Conservation (phyloP, 441 rosid species). For the Breynia disticha region DNA sequence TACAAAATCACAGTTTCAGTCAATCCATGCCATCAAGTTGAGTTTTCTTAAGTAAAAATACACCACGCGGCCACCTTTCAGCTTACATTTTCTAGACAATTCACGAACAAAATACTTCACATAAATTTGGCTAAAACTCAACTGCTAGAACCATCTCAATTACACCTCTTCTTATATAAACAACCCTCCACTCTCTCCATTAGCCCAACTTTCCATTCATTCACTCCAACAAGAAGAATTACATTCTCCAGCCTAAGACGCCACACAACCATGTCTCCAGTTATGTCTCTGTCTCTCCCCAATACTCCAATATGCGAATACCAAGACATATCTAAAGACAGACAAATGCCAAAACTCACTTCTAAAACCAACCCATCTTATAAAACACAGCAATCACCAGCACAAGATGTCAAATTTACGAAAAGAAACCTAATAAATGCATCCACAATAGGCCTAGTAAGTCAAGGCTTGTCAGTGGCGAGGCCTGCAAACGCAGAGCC, state of each 20-base stretch:
- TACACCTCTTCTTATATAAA: neutral
- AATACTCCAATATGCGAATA: slow-evolving; percentile 37
- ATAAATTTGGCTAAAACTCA: neutral
- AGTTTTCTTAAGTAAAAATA: no score
- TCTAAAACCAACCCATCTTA: slow-evolving; percentile 20
- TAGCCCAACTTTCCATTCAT: neutral
- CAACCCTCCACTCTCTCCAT: no score
- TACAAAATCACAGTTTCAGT: no score
- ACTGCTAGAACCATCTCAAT: neutral
- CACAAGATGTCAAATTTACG: slow-evolving; percentile 21
- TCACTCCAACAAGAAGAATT: neutral
- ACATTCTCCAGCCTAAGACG: neutral
- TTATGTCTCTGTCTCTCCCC: slow-evolving; percentile 34
- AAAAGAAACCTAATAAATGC: slow-evolving; percentile 39
- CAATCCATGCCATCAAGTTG: no score
- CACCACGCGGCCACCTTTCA: no score
- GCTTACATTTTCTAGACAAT: slow-evolving; percentile 23
- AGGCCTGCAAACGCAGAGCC: slow-evolving; percentile 45
- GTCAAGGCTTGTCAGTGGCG: slow-evolving; percentile 18
- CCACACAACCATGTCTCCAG: slow-evolving; percentile 24
- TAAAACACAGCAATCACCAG: slow-evolving; percentile 5
- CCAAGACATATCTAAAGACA: slow-evolving; percentile 29
- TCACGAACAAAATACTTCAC: slow-evolving; percentile 21
- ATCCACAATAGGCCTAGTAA: slow-evolving; percentile 33
- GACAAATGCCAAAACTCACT: slow-evolving; percentile 20